A percentile compares a stretch with the other conserved stretches of the same genome.
phyloP scores from a whole-genome alignment of 805 yeast species.

The Lipomyces yamanashiensis region DNA sequence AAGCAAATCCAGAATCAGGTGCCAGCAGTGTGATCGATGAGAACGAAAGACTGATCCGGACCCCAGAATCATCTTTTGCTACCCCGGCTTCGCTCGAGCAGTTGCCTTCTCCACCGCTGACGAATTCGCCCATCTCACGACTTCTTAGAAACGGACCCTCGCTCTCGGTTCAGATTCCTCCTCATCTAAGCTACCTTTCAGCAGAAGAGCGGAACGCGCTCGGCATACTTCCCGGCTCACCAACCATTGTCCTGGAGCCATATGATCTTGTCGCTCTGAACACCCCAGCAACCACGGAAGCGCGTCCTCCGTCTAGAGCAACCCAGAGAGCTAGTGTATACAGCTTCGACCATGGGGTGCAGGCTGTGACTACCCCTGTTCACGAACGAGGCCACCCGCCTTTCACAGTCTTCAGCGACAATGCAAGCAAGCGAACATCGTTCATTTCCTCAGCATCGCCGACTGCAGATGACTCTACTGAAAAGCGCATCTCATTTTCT shows the following conservation, averaged over 20 bases:
- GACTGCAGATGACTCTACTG: not conserved
- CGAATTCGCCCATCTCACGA: slow-evolving; percentile 1
- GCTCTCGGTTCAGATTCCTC: not conserved
- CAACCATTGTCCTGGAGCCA: slow-evolving; percentile 22
- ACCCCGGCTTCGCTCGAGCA: slow-evolving; percentile 10
- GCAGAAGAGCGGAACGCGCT: slow-evolving; percentile 2
- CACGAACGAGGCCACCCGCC: not conserved
- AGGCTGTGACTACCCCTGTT: not conserved
- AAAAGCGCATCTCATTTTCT: not conserved
- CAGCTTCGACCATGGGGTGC: not conserved
- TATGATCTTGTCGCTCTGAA: slow-evolving; percentile 7
- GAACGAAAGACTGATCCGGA: not conserved
- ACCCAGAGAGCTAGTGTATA: not conserved
- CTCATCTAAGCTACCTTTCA: not conserved
- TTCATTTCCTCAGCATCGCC: slow-evolving; percentile 5
- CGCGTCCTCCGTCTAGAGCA: not conserved
- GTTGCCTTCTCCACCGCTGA: slow-evolving; percentile 6
- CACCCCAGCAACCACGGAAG: not conserved
- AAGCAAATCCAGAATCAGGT: not conserved
- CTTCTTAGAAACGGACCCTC: not conserved
- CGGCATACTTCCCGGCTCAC: slow-evolving; percentile 18
- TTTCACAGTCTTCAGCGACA: slow-evolving; percentile 9
- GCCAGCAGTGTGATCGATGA: not conserved
- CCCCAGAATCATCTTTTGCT: not conserved
- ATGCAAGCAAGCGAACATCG: slow-evolving; percentile 5